Base-by-base conservation (phyloP, 2,329 filamentous ascomycete species). In the Calonectria honghensis region DNA sequence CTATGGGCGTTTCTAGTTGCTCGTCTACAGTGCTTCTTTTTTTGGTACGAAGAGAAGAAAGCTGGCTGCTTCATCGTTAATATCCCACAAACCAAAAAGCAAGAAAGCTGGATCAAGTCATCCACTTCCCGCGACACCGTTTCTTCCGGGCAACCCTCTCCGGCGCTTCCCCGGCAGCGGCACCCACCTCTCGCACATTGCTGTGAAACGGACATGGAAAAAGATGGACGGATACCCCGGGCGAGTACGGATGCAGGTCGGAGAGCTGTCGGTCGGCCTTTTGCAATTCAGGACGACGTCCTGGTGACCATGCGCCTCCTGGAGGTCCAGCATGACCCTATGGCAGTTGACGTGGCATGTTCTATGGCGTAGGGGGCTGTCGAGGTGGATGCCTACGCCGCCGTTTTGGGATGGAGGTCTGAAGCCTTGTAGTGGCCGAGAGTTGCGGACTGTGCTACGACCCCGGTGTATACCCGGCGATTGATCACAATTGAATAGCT, bases 291-390 rank as follows among this genome's bases (percentile, higher is more conserved):
- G 68, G 51, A 61, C 35, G 57, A 35, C 35, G 52, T 52, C 39
- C 70, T 71, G 54, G 45, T 68, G 73, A 70, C 59, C 69, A 54
- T 57, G 59, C 72, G 66, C 57, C 57, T 65, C 45, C 37, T 54
- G 45, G 29, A 48, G 52, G 51, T 39, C 59, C 31, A 61, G 68
- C 50, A 73, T 68, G 73, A 76, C 66, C 45, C 37, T 73, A 72
- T 69, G 72, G 68, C 69, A 67, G 71, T 79, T 81, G 79, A 80
- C 79, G 79, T 80, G 79, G 78, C 79, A 80, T 69, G 76, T 54
- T 64, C 63, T 24, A 63, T 50, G 48, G 54, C 65, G 70, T 73
- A 54, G n/a, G 70, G 35, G 57, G 57, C 45, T 66, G 51, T 65
- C 61, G 27, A 37, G 29, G 57, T 68, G 48, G 45, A 63, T 68